Evolutionary conservation across 2,329 filamentous ascomycete genomes (phyloP).

Genomic region (Cadophora malorum): DNA sequence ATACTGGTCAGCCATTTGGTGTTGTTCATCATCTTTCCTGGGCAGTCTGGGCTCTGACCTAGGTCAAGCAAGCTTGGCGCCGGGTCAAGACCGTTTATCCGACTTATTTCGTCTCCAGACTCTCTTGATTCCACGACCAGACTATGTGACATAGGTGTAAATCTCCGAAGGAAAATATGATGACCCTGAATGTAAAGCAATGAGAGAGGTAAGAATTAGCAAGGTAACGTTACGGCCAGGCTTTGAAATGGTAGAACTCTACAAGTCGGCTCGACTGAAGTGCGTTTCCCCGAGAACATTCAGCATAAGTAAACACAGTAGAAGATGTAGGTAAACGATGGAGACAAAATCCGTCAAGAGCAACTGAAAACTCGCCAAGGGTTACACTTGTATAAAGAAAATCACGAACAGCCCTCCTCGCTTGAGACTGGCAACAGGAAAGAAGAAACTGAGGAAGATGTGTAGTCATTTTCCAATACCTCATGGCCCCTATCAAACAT

Average conservation of each 20-base stretch:
- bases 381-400: not conserved
- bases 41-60: constrained; percentile 14
- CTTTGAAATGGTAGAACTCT: not conserved
- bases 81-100: not conserved
- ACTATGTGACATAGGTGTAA: not conserved
- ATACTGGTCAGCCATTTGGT: not conserved
- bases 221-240: too few species aligned
- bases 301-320: not conserved
- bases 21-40: not conserved
- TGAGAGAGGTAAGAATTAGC: too few species aligned
- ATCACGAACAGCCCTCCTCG: not conserved
- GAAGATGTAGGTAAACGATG: not conserved
- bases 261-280: not conserved
- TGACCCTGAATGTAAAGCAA: not conserved
- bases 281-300: not conserved
- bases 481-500: not conserved
- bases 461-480: not conserved
- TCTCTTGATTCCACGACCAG: not conserved
- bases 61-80: constrained; percentile 9
- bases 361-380: not conserved
- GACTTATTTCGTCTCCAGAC: not conserved
- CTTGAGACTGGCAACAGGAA: not conserved
- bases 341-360: not conserved
- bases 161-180: not conserved
- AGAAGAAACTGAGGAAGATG: not conserved